Evolutionary conservation across 306 rosid genomes (phyloP).

Genomic region (Trifolium dubium): DNA sequence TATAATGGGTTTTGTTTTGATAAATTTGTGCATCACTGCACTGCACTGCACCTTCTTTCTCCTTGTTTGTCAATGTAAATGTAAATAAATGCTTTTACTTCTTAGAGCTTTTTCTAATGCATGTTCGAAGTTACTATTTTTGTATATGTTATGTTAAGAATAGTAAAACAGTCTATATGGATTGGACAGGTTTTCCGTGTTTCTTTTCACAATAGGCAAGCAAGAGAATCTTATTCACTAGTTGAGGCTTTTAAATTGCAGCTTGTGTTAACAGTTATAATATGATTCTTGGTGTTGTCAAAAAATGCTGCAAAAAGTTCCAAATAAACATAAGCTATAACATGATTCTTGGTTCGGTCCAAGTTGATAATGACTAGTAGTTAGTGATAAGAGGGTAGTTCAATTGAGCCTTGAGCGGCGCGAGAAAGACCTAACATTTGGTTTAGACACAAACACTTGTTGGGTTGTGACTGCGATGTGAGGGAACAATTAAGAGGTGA

Average conservation of each 20-base stretch:
- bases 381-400: too few species aligned
- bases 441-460: too few species aligned
- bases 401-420: too few species aligned
- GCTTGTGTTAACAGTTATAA: not conserved
- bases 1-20: conserved; percentile 16
- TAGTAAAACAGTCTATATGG: not conserved
- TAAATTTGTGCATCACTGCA: not conserved
- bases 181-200: not conserved
- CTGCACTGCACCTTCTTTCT: not conserved
- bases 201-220: not conserved
- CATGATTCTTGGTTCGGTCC: not conserved
- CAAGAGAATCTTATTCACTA: conserved; percentile 17
- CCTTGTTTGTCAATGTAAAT: conserved; percentile 44
- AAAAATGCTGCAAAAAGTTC: not conserved
- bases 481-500: too few species aligned
- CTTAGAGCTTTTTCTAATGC: conserved; percentile 24
- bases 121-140: not conserved
- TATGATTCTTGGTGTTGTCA: not conserved
- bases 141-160: conserved; percentile 8
- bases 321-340: not conserved
- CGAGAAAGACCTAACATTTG: too few species aligned
- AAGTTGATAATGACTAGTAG: too few species aligned
- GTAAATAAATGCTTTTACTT: conserved; percentile 15
- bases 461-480: too few species aligned
- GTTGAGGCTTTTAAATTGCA: conserved; percentile 1